Evolutionary conservation across 495 filamentous ascomycete genomes (phyloP).

Genomic region (Cercophora newfieldiana): DNA sequence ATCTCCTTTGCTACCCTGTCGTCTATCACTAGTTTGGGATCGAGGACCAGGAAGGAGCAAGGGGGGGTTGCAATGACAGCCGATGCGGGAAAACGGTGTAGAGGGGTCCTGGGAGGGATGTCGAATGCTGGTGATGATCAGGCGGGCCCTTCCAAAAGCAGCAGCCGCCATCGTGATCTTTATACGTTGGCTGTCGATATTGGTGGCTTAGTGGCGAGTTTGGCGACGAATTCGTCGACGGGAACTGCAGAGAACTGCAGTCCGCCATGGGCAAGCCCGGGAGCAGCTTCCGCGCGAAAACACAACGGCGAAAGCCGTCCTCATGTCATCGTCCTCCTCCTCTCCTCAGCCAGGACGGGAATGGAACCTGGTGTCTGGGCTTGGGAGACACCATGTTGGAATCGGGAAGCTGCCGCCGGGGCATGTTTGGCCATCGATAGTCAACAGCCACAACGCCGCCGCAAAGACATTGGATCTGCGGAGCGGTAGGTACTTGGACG

Average conservation of each 20-base stretch:
- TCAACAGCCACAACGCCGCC: background rate
- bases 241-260: background rate
- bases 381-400: background rate
- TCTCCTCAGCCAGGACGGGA: background rate
- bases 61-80: background rate
- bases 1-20: constrained; percentile 1
- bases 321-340: background rate
- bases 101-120: background rate
- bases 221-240: background rate
- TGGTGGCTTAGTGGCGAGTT: background rate
- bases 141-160: background rate
- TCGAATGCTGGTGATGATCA: constrained; percentile 11
- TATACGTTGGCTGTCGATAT: background rate
- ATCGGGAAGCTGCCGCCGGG: background rate
- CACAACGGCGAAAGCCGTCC: background rate
- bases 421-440: background rate
- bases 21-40: constrained; percentile 4
- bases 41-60: background rate
- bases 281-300: background rate
- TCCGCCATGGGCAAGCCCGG: background rate
- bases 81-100: background rate
- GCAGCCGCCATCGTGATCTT: background rate
- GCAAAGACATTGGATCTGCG: background rate
- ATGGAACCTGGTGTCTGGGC: background rate
- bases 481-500: background rate